phyloP scores from a whole-genome alignment of 2,329 filamentous ascomycete genomes.

The Ophiocordyceps polyrhachis-furcata region DNA sequence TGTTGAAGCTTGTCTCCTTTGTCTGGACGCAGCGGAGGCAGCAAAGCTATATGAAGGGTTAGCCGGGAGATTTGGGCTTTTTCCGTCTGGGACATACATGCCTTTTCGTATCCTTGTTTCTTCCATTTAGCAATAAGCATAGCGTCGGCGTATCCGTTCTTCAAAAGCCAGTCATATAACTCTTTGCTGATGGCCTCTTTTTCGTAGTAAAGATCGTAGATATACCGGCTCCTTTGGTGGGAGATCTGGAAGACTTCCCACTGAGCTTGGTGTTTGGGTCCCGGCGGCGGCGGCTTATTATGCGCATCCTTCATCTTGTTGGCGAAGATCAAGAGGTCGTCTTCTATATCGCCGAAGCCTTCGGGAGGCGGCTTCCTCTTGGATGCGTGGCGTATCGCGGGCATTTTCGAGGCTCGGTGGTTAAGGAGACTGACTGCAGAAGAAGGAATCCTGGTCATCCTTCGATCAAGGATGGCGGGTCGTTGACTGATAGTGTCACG shows the following conservation, averaged over 20 bases:
- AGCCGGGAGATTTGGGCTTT: neutral
- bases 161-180: constrained; percentile 89
- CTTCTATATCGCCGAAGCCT: constrained; percentile 75
- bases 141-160: constrained; percentile 89
- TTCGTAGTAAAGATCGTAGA: constrained; percentile 96
- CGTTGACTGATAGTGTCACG: neutral
- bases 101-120: constrained; percentile 98
- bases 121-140: constrained; percentile 99
- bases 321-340: constrained; percentile 65
- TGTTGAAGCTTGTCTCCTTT: constrained; percentile 99
- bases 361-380: constrained; percentile 71
- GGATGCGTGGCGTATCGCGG: constrained; percentile 54
- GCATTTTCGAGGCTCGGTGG: constrained; percentile 32
- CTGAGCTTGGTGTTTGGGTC: constrained; percentile 68
- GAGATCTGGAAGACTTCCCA: constrained; percentile 98
- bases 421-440: neutral
- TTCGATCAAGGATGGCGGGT: neutral
- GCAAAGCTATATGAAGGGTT: constrained; percentile 43
- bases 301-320: constrained; percentile 95
- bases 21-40: constrained; percentile 94
- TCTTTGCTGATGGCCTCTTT: constrained; percentile 87
- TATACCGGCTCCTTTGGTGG: constrained; percentile 79
- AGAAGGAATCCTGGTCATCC: neutral
- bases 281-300: constrained; percentile 67
- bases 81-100: constrained; percentile 22